A percentile compares a stretch with the other conserved stretches of the same genome.
phyloP scores from a whole-genome alignment of 768 basidiomycete genomes.

The Suillus discolor region DNA sequence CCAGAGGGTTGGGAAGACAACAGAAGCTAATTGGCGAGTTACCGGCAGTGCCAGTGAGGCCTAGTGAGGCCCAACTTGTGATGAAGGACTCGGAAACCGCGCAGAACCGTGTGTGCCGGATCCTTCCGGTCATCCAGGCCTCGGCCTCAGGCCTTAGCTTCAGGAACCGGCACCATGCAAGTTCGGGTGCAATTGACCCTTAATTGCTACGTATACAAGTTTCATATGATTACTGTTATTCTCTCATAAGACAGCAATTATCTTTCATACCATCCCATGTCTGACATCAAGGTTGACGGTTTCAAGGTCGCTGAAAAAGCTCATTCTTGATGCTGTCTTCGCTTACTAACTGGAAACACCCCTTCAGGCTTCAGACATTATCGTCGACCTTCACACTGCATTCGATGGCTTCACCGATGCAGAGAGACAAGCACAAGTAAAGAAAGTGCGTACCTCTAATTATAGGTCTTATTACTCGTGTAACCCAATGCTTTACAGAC shows the following conservation, averaged over 20 bases:
- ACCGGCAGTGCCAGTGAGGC: too few species aligned
- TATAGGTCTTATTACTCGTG: not conserved
- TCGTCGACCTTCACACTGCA: slow-evolving; percentile 52
- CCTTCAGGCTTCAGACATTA: slow-evolving; percentile 65
- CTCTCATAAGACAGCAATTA: not conserved
- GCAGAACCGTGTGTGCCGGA: too few species aligned
- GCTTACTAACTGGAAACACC: not conserved
- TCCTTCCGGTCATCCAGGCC: too few species aligned
- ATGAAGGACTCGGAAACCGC: too few species aligned
- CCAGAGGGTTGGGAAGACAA: not conserved
- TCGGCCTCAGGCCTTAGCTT: too few species aligned
- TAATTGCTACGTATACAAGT: not conserved
- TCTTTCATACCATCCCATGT: slow-evolving; percentile 45
- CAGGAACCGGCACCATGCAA: too few species aligned
- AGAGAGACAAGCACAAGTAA: slow-evolving; percentile 69
- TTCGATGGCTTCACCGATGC: slow-evolving; percentile 57
- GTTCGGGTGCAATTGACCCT: not conserved
- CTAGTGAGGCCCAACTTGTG: too few species aligned
- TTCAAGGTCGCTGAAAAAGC: slow-evolving; percentile 57
- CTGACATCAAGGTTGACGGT: slow-evolving; percentile 71
- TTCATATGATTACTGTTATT: not conserved
- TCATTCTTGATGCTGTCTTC: not conserved
- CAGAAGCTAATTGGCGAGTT: too few species aligned
- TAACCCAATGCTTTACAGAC: slow-evolving; percentile 48
- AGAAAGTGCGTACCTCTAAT: slow-evolving; percentile 55